Conservation (phyloP, 495 filamentous ascomycete genomes). For the Aspergillus taichungensis region DNA sequence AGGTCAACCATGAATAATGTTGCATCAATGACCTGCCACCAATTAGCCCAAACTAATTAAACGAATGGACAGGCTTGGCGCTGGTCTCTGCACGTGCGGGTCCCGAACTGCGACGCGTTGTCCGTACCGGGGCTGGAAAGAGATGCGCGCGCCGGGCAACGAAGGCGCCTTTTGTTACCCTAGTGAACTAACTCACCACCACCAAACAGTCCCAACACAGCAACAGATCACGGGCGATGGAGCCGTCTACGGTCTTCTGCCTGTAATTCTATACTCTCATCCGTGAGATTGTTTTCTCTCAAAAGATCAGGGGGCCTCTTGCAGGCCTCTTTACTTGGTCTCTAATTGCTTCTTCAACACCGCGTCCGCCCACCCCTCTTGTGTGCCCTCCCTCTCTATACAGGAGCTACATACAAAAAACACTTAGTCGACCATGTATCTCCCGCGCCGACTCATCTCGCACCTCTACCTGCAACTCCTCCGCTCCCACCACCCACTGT, state of each 20-base stretch:
- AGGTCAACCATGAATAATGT: too few relatives aligned
- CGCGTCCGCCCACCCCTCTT: background rate
- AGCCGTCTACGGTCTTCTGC: background rate
- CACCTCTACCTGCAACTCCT: conserved; percentile 86
- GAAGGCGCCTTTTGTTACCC: too few relatives aligned
- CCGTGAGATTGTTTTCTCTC: background rate
- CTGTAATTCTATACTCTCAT: too few relatives aligned
- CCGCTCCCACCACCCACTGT: conserved; percentile 68
- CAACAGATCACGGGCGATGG: background rate
- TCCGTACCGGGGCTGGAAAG: background rate
- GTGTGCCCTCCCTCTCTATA: background rate
- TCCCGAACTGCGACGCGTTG: background rate
- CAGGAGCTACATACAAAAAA: background rate
- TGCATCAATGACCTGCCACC: too few relatives aligned
- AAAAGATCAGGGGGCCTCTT: background rate
- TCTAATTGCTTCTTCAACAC: background rate
- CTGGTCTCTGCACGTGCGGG: conserved; percentile 10
- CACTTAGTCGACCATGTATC: conserved; percentile 63
- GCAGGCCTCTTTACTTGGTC: background rate
- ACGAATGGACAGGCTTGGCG: conserved; percentile 2
- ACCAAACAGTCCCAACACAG: background rate
- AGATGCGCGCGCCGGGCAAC: background rate
- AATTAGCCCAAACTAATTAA: background rate
- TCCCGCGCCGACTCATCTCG: conserved; percentile 79
- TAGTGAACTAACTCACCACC: too few relatives aligned